Evolutionary conservation across 83 land plant genomes (phyloP), one percentile per base, ranked within the genome.

Genomic region (Picea abies): DNA sequence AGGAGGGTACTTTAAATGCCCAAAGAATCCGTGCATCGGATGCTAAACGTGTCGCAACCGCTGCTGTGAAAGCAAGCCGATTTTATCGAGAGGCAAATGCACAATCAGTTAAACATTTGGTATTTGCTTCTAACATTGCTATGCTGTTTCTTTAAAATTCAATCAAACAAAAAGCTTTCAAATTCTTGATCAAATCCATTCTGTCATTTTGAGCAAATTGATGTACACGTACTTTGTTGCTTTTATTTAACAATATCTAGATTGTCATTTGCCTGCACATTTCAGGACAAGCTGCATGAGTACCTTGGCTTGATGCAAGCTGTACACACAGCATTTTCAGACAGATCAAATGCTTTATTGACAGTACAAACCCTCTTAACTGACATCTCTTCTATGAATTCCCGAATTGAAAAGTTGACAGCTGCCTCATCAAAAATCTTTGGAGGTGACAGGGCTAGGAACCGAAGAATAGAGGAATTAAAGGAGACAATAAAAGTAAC

Each of bases 31-130:
- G 92, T 68, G 98, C 95, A 20, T 76, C 87, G 62, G 97, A 95
- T 79, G 83, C 83, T 60, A 95, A 90, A 81, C 76, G 73, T 83
- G 80, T 96, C 44, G 99, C 95, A 52, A 97, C 99, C 80, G 93
- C 98, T 78, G 94, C 99, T 79, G 95, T 97, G 32, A 97, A 97
- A 88, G 96, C 96, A 37, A 96, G 99, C 84, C 87, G 98, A 70
- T 86, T 97, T 49, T 91, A 89, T 77, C 88, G 96, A 56, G 98
- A 92, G 73, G 81, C 91, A 58, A 95, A 95, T 90, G 90, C 95
- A 26, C 94, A 95, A 73, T 92, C 98, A 63, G 91, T 94, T 3
- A 94, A 90, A 78, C 94, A 95, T 79, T 84, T 95, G 98, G 99
- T 97, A 90, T 82, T 76, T 76, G 35, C 62, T 76, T 76, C 78